Base-by-base conservation (phyloP, 805 yeast species). In the Candida golubevii region DNA sequence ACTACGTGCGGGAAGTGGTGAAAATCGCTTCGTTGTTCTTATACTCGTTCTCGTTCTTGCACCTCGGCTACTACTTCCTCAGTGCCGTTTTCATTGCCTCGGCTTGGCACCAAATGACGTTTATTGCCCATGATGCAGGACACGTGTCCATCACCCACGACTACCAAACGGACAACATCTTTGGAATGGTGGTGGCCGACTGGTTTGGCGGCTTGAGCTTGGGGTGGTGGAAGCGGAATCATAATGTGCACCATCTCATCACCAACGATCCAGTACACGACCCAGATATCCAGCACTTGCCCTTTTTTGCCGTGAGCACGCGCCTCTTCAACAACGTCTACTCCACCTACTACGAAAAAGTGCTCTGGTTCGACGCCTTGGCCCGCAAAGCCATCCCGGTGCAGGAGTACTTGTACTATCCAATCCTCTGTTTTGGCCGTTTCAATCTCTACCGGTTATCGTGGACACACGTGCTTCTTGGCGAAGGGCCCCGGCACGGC, bases 161-260 rank as follows among this genome's bases (percentile, higher is more conserved):
- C 55, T 88, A 84, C 63, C 84, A 82, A 53, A 37, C 78, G 8
- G 97, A 88, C 62, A 88, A 83, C 58, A 60, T 84, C 14, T 71
- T 86, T 45, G 95, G 95, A 1, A 78, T 82, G 62, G 40, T 79
- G 2, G 70, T 88, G 39, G 95, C 96, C 1, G 80, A 86, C 49
- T 88, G 75, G 70, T 64, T 81, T 41, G 97, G 97, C n/a, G 97
- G 97, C 0, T 71, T 88, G 35, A 85, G 95, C 37, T 59, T 88
- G 15, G 95, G 96, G 2, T 88, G 97, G 97, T 88, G 97, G 97
- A 89, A 88, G 56, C 73, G 90, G 41, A 88, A 86, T 63, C 97
- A 88, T 65, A 88, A 88, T 60, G 95, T 88, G n/a, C 97, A 88
- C 63, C 97, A 88, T 61, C 66, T 88, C 41, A 75, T 88, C 43